A percentile compares a stretch with the other conserved stretches of the same genome.
phyloP scores from a whole-genome alignment of 345 rosid species.

The Euphorbia tirucalli region DNA sequence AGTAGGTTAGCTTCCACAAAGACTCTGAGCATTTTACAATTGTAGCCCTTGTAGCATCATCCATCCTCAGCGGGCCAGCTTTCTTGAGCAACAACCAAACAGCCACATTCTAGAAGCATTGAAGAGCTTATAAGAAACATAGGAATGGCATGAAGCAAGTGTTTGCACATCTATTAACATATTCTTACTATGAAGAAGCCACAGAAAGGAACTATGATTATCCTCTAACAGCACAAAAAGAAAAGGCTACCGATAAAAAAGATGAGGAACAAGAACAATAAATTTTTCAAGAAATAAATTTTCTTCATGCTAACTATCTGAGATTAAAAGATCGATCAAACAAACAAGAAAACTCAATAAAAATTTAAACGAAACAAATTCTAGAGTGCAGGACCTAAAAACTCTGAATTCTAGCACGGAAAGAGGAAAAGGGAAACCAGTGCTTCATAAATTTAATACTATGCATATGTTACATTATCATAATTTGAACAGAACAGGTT shows the following conservation, averaged over 20 bases:
- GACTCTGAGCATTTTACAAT: conserved; percentile 80
- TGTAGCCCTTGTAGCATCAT: conserved; percentile 48
- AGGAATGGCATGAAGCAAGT: conserved; percentile 8
- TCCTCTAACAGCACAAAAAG: neutral
- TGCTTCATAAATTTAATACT: neutral
- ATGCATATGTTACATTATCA: too few relatives aligned
- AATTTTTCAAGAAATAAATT: neutral
- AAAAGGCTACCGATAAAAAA: neutral
- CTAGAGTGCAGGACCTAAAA: neutral
- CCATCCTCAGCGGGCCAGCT: conserved; percentile 41
- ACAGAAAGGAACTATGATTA: neutral
- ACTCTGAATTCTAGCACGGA: too few relatives aligned
- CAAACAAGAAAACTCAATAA: neutral
- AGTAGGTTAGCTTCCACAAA: conserved; percentile 82
- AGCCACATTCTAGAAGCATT: conserved; percentile 54
- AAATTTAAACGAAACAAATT: neutral
- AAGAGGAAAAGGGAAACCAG: neutral
- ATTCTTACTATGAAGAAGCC: neutral
- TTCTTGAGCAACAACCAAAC: conserved; percentile 49
- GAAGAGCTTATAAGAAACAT: conserved; percentile 12
- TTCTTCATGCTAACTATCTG: neutral
- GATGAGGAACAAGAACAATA: neutral
- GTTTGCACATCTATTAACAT: neutral
- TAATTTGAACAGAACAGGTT: neutral
- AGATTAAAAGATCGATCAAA: too few relatives aligned